phyloP scores from a whole-genome alignment of 208 protist species.

The Trichomonas gallinae region DNA sequence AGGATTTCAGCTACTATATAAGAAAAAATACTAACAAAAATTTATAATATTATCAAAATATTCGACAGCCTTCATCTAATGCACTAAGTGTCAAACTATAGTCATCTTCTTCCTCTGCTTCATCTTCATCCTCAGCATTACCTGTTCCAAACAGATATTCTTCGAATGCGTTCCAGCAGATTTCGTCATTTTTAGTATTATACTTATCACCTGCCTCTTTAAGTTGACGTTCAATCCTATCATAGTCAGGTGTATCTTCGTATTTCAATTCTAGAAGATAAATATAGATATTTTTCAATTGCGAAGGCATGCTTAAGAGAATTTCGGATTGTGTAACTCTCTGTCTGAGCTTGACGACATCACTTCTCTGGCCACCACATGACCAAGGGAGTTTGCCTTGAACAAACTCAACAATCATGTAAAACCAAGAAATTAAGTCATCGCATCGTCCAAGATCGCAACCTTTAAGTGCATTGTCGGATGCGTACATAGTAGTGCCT shows the following conservation, averaged over 20 bases:
- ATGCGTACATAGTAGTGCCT: background rate
- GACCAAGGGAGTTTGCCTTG: background rate
- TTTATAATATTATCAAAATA: background rate
- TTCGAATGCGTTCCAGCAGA: background rate
- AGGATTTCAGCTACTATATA: background rate
- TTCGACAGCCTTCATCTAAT: background rate
- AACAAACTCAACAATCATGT: background rate
- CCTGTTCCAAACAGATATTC: background rate
- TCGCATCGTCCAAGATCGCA: background rate
- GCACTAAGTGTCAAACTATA: background rate
- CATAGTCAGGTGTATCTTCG: background rate
- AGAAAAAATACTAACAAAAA: background rate
- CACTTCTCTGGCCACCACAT: background rate
- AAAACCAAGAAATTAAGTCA: constrained; percentile 16
- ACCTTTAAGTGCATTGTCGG: background rate
- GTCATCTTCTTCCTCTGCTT: background rate
- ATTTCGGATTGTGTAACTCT: background rate
- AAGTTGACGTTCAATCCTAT: background rate
- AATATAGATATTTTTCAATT: background rate
- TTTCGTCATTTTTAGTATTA: background rate
- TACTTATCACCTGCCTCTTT: background rate
- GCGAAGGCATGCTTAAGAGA: background rate
- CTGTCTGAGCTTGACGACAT: background rate
- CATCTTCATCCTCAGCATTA: background rate
- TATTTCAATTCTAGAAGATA: background rate